Evolutionary conservation across 2,329 filamentous ascomycete species (phyloP), one percentile per base, ranked within the genome.

Genomic region (Cytospora piceae): DNA sequence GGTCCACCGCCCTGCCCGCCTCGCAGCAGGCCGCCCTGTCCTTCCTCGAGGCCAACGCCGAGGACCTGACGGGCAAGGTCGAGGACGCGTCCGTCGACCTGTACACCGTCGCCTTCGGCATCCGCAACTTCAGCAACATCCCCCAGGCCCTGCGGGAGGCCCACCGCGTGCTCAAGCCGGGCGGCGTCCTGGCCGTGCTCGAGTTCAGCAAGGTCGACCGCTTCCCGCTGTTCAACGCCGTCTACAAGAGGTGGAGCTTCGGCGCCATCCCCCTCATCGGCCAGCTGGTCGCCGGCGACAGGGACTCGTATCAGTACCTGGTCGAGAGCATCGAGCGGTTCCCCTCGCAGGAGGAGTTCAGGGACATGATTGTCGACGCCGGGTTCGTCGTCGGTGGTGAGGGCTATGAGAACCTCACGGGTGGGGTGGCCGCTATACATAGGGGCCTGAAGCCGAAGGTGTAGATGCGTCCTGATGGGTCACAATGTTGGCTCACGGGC

Each of bases 271-370:
- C 95, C 0, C 78, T 99, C 71, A 97, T 99, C 73, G 96, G 95
- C 3, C 94, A 99, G 80, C 75, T 99, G 67, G 94, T 99, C 20
- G 94, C 95, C 1, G 93, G 92, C 8, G 96, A 99, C 76, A 84
- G 94, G 64, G 94, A 96, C 74, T 97, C 93, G 76, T 99, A 99
- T 78, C 95, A 99, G 82, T 99, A 99, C 79, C 83, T 99, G 12
- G 95, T 99, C 12, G 95, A 99, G 83, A 97, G 94, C 77, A 99
- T 99, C 77, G 94, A 97, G 79, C 83, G 86, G 57, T 98, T 98
- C 76, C 96, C 95, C 0, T 90, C 82, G 71, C 96, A 99, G 81
- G 84, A 88, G 61, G 88, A 92, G 70, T 99, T 96, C 74, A 85
- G 89, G 70, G 84, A 87, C 39, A 93, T 96, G 91, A 95, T 96